Evolutionary conservation across 352 stramenopile genomes (phyloP).

Genomic region (Phytophthora sansomeana): DNA sequence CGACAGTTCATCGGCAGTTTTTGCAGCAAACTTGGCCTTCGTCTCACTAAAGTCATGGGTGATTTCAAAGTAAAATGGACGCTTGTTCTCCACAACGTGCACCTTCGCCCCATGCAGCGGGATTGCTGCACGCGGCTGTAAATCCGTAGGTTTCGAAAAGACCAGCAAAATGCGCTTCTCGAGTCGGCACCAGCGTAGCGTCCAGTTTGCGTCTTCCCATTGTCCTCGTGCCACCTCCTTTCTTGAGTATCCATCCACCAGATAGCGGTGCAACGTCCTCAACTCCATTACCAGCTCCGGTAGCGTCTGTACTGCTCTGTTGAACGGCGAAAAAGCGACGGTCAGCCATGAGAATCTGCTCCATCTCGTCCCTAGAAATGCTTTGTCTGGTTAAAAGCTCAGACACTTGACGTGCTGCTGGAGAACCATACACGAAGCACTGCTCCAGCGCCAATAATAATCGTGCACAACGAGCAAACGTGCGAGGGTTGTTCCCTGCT

Average conservation of each 20-base stretch:
- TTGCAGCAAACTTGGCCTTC: slow-evolving; percentile 79
- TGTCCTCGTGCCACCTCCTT: slow-evolving; percentile 75
- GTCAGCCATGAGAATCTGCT: slow-evolving; percentile 76
- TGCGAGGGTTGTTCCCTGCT: slow-evolving; percentile 61
- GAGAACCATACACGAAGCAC: slow-evolving; percentile 82
- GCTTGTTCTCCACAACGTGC: slow-evolving; percentile 69
- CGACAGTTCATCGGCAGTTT: slow-evolving; percentile 65
- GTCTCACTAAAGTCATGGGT: slow-evolving; percentile 76
- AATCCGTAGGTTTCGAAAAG: slow-evolving; percentile 60
- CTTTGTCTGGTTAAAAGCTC: slow-evolving; percentile 68
- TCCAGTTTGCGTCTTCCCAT: slow-evolving; percentile 86
- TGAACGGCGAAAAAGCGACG: slow-evolving; percentile 78
- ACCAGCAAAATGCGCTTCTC: slow-evolving; percentile 81
- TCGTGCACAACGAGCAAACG: slow-evolving; percentile 75
- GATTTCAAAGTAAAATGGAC: slow-evolving; percentile 86
- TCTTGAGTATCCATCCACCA: slow-evolving; percentile 82
- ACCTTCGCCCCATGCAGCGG: slow-evolving; percentile 71
- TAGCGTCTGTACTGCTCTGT: slow-evolving; percentile 35
- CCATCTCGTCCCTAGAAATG: slow-evolving; percentile 77
- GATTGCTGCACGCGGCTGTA: slow-evolving; percentile 68
- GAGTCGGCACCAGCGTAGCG: slow-evolving; percentile 76
- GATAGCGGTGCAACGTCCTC: slow-evolving; percentile 24
- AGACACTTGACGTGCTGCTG: slow-evolving; percentile 57
- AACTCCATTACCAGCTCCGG: slow-evolving; percentile 8
- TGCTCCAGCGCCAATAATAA: slow-evolving; percentile 82